These are phyloP conservation scores for Helotiales sp. DNA, from an alignment of 2,329 filamentous ascomycete species.

Conservation along the genomic window DNA sequence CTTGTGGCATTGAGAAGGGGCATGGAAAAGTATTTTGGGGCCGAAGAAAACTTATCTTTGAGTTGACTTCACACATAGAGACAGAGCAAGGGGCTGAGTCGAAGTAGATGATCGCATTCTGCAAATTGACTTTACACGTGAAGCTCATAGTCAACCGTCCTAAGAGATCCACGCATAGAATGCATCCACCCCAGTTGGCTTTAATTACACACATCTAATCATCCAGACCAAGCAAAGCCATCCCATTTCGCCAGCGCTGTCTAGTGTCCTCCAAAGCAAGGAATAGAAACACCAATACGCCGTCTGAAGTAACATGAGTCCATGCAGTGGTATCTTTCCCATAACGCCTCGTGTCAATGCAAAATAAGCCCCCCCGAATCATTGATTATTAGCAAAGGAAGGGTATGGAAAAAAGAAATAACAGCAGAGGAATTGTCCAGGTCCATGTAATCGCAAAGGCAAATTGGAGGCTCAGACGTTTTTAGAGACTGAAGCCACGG, in stretches of 20 bases:
- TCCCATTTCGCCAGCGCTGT: neutral
- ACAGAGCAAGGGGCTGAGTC: neutral
- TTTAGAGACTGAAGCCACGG: neutral
- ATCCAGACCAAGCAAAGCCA: neutral
- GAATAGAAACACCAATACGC: neutral
- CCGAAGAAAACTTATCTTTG: too few relatives aligned
- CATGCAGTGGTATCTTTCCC: slow-evolving; percentile 3
- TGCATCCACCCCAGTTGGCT: neutral
- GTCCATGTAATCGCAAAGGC: neutral
- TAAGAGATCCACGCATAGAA: neutral
- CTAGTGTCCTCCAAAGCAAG: neutral
- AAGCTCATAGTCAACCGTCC: neutral
- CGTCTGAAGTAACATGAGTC: neutral
- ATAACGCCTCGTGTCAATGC: neutral
- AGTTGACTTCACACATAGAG: neutral
- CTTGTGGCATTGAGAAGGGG: too few relatives aligned
- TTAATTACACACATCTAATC: neutral
- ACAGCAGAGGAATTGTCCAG: neutral
- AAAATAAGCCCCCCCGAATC: neutral
- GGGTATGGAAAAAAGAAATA: neutral
- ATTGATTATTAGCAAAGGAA: neutral
- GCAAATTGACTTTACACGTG: neutral
- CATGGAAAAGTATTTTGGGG: too few relatives aligned
- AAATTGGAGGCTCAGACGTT: neutral
- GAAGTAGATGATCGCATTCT: neutral